Conservation (phyloP, 331 rosid species). For the Acacia concinna region DNA sequence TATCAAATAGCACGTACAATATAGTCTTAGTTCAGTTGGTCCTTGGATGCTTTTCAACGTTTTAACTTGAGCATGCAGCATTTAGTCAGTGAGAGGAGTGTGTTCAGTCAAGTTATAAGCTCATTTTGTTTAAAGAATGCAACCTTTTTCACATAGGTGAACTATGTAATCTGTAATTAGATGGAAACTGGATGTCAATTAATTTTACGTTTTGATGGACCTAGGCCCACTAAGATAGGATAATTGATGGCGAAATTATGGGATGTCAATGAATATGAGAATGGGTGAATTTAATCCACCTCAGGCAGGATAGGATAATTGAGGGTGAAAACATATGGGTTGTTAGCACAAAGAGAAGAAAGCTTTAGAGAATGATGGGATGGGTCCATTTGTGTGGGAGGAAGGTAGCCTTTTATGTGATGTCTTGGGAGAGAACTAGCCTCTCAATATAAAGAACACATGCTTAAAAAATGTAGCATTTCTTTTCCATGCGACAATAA, state of each 20-base stretch:
- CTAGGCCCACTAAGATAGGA: background rate
- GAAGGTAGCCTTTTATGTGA: too few relatives aligned
- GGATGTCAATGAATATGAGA: background rate
- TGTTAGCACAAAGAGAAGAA: background rate
- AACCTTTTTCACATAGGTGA: too few relatives aligned
- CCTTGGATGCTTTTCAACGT: slow-evolving; percentile 18
- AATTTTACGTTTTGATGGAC: background rate
- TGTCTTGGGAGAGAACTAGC: background rate
- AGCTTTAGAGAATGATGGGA: background rate
- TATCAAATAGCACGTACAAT: slow-evolving; percentile 23
- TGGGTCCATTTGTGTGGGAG: background rate
- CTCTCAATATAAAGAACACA: background rate
- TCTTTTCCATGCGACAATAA: background rate
- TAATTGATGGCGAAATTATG: too few relatives aligned
- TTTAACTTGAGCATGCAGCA: background rate
- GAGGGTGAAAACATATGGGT: background rate
- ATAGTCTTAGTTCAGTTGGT: background rate
- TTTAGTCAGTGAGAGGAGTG: background rate
- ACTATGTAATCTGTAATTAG: background rate
- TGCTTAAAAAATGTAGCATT: background rate
- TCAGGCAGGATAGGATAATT: background rate
- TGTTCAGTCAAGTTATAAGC: background rate
- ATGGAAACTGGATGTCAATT: background rate
- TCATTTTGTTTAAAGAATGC: background rate
- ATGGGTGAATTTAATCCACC: background rate